Percentiles rank a stretch among this genome's conserved stretches.
phyloP scores from a whole-genome alignment of 2,329 filamentous ascomycete genomes.

The Emericellopsis atlantica region DNA sequence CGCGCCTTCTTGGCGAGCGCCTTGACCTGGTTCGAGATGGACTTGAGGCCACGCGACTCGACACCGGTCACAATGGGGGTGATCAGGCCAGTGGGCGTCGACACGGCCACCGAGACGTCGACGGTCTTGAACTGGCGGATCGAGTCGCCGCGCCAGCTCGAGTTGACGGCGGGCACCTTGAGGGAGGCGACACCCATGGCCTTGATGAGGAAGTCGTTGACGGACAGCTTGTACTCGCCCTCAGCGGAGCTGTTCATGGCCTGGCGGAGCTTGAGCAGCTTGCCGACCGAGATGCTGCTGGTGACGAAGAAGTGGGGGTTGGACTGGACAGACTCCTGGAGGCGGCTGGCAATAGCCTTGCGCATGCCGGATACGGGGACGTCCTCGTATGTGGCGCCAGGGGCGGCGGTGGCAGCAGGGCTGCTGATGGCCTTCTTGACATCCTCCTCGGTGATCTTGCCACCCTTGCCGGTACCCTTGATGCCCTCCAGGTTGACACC shows the following conservation, averaged over 20 bases:
- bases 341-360: conserved; percentile 89
- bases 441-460: conserved; percentile 83
- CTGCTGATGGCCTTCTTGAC: conserved; percentile 72
- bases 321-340: conserved; percentile 76
- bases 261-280: conserved; percentile 91
- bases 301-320: conserved; percentile 99
- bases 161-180: conserved; percentile 94
- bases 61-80: conserved; percentile 93
- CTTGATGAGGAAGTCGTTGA: conserved; percentile 99
- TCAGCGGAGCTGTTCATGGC: conserved; percentile 81
- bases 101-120: conserved; percentile 90
- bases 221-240: conserved; percentile 97
- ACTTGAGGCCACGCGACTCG: conserved; percentile 72
- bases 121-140: conserved; percentile 91
- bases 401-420: conserved; percentile 33
- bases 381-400: conserved; percentile 67
- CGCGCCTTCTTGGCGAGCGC: conserved; percentile 92
- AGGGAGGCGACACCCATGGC: conserved; percentile 76
- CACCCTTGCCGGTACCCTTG: conserved; percentile 78
- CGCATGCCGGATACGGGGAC: conserved; percentile 83
- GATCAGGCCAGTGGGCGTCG: conserved; percentile 87
- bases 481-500: conserved; percentile 63
- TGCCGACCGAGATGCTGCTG: conserved; percentile 78
- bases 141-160: conserved; percentile 79
- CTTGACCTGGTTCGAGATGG: conserved; percentile 84